These are phyloP conservation scores for Globisporangium echinulatum DNA, from an alignment of 352 stramenopile species.

Conservation along the genomic window DNA sequence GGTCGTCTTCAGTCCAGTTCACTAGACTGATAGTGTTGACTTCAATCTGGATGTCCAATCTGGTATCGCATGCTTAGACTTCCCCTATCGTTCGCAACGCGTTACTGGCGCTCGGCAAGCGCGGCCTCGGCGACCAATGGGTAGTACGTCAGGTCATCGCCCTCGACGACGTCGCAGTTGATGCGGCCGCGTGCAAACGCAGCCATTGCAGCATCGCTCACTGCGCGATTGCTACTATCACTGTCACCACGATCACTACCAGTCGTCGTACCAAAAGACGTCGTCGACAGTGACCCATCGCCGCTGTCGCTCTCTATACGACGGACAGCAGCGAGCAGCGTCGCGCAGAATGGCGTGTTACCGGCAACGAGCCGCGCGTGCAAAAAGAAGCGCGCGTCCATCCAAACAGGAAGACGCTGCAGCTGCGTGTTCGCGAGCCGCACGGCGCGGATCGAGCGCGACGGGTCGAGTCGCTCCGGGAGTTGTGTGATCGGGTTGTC, in stretches of 20 bases:
- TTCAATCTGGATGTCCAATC: too few species aligned
- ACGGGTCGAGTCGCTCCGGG: conserved; percentile 7
- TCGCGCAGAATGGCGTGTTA: conserved; percentile 7
- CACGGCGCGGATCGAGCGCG: conserved; percentile 6
- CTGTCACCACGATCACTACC: too few species aligned
- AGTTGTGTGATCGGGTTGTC: conserved; percentile 19
- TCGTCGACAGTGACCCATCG: too few species aligned
- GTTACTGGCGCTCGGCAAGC: too few species aligned
- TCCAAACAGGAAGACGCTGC: conserved; percentile 5
- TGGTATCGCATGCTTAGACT: too few species aligned
- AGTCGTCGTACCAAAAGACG: too few species aligned
- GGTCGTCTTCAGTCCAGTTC: too few species aligned
- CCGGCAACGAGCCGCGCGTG: background rate
- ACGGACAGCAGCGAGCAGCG: conserved; percentile 2
- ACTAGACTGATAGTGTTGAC: too few species aligned
- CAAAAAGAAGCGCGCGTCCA: conserved; percentile 9
- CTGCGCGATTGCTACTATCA: background rate
- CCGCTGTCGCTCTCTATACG: background rate
- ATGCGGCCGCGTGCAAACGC: conserved; percentile 4
- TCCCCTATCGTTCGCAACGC: too few species aligned
- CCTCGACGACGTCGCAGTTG: conserved; percentile 1
- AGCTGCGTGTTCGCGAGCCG: conserved; percentile 7
- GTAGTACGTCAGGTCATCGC: conserved; percentile 16
- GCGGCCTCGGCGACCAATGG: conserved; percentile 7
- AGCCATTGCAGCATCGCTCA: background rate